phyloP scores from a whole-genome alignment of 2,329 filamentous ascomycete genomes.

The Rhynchosporium graminicola region DNA sequence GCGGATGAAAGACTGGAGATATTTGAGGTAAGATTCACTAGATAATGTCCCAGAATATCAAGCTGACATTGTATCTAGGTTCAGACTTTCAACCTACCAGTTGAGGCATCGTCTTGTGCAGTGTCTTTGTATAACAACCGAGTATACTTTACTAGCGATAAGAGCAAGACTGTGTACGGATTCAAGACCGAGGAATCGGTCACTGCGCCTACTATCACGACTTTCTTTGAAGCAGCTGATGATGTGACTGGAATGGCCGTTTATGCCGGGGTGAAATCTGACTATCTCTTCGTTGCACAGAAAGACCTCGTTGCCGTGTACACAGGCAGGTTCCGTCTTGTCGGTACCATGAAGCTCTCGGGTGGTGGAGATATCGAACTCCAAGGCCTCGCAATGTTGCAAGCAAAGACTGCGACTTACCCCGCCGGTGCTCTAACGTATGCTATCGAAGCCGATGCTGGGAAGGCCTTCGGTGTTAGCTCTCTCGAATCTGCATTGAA shows the following conservation, averaged over 20 bases:
- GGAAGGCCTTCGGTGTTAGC: conserved; percentile 5
- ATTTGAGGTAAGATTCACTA: background rate
- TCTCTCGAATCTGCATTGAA: conserved; percentile 5
- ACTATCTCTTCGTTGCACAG: conserved; percentile 12
- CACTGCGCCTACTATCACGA: conserved; percentile 1
- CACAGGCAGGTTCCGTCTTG: conserved; percentile 7
- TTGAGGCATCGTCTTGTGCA: conserved; percentile 11
- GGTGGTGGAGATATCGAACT: conserved; percentile 10
- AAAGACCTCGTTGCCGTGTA: conserved; percentile 12
- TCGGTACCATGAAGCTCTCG: conserved; percentile 9
- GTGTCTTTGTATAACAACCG: conserved; percentile 2
- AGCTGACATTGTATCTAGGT: background rate
- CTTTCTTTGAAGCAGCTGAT: conserved; percentile 11
- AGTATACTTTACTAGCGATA: conserved; percentile 8
- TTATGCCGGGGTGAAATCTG: conserved; percentile 5
- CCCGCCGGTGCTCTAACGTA: conserved; percentile 8
- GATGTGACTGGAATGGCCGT: conserved; percentile 10
- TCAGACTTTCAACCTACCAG: conserved; percentile 13
- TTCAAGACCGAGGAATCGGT: conserved; percentile 6
- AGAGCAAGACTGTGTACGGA: conserved; percentile 6
- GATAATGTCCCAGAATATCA: too few relatives aligned
- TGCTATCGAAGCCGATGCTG: conserved; percentile 3
- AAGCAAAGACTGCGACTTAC: conserved; percentile 3
- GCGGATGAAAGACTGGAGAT: background rate
- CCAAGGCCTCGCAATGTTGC: conserved; percentile 6